phyloP scores from a whole-genome alignment of 306 rosid species.

The Cucurbita maxima region DNA sequence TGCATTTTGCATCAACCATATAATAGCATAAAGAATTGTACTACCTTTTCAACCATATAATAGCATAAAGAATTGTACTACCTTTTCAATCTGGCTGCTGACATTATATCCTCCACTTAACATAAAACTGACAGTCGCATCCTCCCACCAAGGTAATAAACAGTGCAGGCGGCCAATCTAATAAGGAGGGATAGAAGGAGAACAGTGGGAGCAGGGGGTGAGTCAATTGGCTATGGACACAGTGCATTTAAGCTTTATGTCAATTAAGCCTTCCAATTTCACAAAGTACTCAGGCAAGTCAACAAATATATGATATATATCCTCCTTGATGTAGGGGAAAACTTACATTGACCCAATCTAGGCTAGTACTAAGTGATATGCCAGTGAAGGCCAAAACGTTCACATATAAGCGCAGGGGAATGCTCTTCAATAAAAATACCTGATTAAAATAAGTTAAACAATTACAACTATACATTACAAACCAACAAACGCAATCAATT shows the following conservation, averaged over 20 bases:
- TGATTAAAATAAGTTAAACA: conserved; percentile 12
- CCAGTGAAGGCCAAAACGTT: conserved; percentile 35
- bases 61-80: neutral
- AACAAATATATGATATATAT: neutral
- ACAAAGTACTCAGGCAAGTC: neutral
- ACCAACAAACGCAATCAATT: neutral
- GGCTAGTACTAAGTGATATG: conserved; percentile 29
- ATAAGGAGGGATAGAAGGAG: neutral
- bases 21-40: neutral
- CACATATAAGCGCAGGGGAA: conserved; percentile 53
- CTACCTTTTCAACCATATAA: neutral
- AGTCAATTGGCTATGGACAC: neutral
- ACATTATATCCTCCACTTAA: conserved; percentile 73
- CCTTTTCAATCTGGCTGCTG: conserved; percentile 44
- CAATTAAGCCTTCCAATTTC: neutral
- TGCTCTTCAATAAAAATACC: conserved; percentile 65
- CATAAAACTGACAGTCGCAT: conserved; percentile 75
- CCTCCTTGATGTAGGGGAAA: neutral
- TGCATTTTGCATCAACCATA: neutral
- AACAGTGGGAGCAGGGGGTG: neutral
- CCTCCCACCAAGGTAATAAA: conserved; percentile 77
- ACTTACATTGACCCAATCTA: conserved; percentile 73
- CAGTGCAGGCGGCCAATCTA: conserved; percentile 84
- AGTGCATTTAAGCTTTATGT: neutral
- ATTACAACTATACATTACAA: neutral